phyloP scores from a whole-genome alignment of 441 rosid genomes.

The Populus hybrid region DNA sequence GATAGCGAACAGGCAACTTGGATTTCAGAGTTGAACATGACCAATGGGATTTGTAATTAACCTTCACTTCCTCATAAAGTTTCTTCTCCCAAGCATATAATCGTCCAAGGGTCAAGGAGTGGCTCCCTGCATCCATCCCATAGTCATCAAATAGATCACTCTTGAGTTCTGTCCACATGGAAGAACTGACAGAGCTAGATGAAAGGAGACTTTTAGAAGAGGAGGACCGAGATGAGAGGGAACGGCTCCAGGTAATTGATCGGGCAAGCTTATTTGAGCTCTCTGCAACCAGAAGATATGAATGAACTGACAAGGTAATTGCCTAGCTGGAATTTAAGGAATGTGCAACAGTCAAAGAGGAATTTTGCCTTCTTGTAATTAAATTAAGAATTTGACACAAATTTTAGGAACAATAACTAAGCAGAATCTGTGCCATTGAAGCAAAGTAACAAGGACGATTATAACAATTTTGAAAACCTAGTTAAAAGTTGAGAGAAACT shows the following conservation, averaged over 20 bases:
- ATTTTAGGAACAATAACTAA: neutral
- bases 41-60: constrained; percentile 15
- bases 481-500: neutral
- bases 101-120: constrained; percentile 45
- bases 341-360: neutral
- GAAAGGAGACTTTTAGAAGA: constrained; percentile 41
- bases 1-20: neutral
- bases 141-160: constrained; percentile 33
- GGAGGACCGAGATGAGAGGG: constrained; percentile 36
- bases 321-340: neutral
- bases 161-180: constrained; percentile 33
- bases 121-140: constrained; percentile 56
- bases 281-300: constrained; percentile 25
- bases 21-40: constrained; percentile 1
- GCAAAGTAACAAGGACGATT: neutral
- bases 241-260: constrained; percentile 37
- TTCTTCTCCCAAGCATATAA: constrained; percentile 68
- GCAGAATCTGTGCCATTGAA: neutral
- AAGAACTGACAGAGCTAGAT: constrained; percentile 33
- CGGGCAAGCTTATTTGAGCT: constrained; percentile 40
- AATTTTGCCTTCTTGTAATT: neutral
- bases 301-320: neutral
- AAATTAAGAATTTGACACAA: neutral
- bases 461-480: neutral
- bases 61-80: constrained; percentile 62